Evolutionary conservation across 1,139 yeast species (phyloP).

Genomic region (Eremothecium coryli): DNA sequence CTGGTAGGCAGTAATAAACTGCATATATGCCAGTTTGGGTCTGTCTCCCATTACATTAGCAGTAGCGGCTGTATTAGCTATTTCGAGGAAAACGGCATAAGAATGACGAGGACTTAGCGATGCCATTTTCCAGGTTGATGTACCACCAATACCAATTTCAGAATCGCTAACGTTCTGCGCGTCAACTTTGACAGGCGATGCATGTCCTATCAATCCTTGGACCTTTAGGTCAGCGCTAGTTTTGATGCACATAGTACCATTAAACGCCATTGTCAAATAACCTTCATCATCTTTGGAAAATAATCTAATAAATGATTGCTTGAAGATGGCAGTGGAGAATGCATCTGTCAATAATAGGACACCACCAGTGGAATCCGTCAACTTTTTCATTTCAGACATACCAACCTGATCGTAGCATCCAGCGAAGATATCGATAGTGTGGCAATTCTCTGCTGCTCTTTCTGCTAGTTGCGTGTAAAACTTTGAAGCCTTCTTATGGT

Average conservation of each 20-base stretch:
- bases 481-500: constrained; percentile 82
- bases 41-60: constrained; percentile 24
- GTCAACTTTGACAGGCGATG: constrained; percentile 57
- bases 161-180: constrained; percentile 77
- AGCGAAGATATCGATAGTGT: constrained; percentile 86
- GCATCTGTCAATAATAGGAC: constrained; percentile 85
- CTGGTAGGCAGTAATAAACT: constrained; percentile 69
- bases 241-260: constrained; percentile 75
- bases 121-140: constrained; percentile 80
- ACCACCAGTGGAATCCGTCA: constrained; percentile 90
- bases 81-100: constrained; percentile 81
- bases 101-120: constrained; percentile 78
- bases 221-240: constrained; percentile 84
- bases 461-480: constrained; percentile 74
- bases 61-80: constrained; percentile 46
- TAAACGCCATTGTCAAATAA: constrained; percentile 76
- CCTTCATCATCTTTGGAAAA: constrained; percentile 84
- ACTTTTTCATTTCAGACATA: constrained; percentile 87
- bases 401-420: constrained; percentile 99
- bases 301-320: constrained; percentile 82
- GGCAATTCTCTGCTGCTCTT: constrained; percentile 69
- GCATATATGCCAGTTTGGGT: constrained; percentile 35
- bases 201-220: constrained; percentile 92
- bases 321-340: constrained; percentile 91
- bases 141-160: constrained; percentile 88